Conservation (phyloP, 164 flowering plant genomes). For the Macadamia integrifolia region DNA sequence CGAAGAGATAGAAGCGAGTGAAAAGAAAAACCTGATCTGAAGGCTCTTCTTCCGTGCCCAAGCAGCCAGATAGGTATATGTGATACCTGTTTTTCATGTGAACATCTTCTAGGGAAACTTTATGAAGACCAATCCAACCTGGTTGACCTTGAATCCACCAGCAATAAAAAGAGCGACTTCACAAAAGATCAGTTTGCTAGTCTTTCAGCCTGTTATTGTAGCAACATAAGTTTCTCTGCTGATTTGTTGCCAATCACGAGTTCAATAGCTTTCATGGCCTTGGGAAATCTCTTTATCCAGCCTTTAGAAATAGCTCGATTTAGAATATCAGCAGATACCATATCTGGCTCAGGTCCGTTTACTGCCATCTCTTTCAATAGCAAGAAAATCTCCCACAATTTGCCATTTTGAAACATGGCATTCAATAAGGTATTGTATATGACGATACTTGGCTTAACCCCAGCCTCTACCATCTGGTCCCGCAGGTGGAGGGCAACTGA, state of each 20-base stretch:
- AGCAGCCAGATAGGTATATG: no score
- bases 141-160: no score
- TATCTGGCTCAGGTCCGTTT: slow-evolving; percentile 32
- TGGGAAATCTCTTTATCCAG: slow-evolving; percentile 26
- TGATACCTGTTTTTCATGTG: no score
- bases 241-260: slow-evolving; percentile 7
- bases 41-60: no score
- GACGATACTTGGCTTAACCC: slow-evolving; percentile 23
- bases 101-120: no score
- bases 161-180: no score
- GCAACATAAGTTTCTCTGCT: slow-evolving; percentile 4
- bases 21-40: no score
- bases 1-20: background rate
- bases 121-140: no score
- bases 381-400: slow-evolving; percentile 20
- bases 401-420: slow-evolving; percentile 31
- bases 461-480: slow-evolving; percentile 26
- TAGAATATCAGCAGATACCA: slow-evolving; percentile 22
- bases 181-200: no score
- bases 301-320: slow-evolving; percentile 20
- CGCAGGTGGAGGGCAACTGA: slow-evolving; percentile 24
- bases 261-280: slow-evolving; percentile 17
- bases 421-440: slow-evolving; percentile 34
- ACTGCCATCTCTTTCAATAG: slow-evolving; percentile 29
- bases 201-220: no score